Conservation (phyloP, 164 flowering plant genomes). For the Brasenia schreberi region DNA sequence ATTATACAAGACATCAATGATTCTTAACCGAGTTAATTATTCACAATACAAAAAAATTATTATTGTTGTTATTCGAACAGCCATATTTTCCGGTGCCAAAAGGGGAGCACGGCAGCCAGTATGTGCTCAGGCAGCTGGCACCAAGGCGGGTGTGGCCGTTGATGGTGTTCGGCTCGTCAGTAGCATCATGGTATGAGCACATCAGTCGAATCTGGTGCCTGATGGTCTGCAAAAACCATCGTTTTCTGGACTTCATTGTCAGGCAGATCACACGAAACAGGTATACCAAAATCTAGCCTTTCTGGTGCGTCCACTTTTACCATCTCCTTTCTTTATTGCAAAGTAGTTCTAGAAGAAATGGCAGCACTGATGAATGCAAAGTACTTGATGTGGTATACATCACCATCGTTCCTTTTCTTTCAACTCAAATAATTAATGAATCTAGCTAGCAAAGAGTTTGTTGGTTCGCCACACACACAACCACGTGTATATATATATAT, state of each 20-base stretch:
- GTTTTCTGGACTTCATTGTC: conserved; percentile 73
- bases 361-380: no score
- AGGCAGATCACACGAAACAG: conserved; percentile 71
- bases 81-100: conserved; percentile 83
- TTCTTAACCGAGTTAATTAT: no score
- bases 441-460: no score
- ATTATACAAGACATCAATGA: no score
- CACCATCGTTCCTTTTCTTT: no score
- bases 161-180: conserved; percentile 70
- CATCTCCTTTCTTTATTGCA: not conserved
- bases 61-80: conserved; percentile 17
- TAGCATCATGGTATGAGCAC: conserved; percentile 94
- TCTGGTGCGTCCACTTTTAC: not conserved
- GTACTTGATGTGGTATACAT: no score
- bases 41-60: no score
- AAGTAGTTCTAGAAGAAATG: no score
- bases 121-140: conserved; percentile 65
- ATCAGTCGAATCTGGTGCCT: conserved; percentile 59
- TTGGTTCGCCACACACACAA: no score
- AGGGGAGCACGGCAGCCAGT: conserved; percentile 59
- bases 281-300: conserved; percentile 15
- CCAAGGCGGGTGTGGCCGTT: conserved; percentile 89
- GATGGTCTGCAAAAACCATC: conserved; percentile 79
- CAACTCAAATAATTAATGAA: no score
- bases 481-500: no score